Evolutionary conservation across 2,329 filamentous ascomycete species (phyloP), one percentile per base, ranked within the genome.

Genomic region (Aureobasidium sp.): DNA sequence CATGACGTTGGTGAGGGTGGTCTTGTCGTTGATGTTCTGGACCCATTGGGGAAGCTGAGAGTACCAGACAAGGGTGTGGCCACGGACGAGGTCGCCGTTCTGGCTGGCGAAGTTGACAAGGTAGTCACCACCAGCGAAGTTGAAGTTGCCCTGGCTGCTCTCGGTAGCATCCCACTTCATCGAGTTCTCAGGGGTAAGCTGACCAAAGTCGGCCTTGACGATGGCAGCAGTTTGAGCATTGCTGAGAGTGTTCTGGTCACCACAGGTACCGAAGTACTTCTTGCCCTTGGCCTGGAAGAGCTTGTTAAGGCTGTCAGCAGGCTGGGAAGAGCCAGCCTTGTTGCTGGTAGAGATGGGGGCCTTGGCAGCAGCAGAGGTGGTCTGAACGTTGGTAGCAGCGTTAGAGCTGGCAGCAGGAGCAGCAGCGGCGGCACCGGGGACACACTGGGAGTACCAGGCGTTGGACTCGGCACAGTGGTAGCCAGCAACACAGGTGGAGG

Each of bases 11-110:
- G 79, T 82, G 51, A 90, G 74, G 7, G 76, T 78, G 15, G 71
- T 70, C 63, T 77, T 78, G 69, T 85, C 80, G 7, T 70, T 77
- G 69, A 86, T 82, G 36, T 76, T 74, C 61, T 73, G 78, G 57
- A 90, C 87, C 84, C 84, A 88, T 44, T 73, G 70, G 2, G 77
- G 76, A 5, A 78, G 68, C 66, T 78, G 73, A 23, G 69, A 72
- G 75, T 88, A 80, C 86, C 85, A 89, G 59, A 86, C 77, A 6
- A 87, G 80, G 1, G 84, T 88, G 73, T 89, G 86, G 7, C 86
- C 86, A 64, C 87, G 83, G 66, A 87, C 75, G 5, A 81, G 72
- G 74, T 85, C 82, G 70, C 78, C 77, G 72, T 87, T 85, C 53
- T 71, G 66, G 1, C 69, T 69, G 9, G 84, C 85, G 72, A 78